Conservation (phyloP, 139 green algal species). For the Chlorella vulgaris region DNA sequence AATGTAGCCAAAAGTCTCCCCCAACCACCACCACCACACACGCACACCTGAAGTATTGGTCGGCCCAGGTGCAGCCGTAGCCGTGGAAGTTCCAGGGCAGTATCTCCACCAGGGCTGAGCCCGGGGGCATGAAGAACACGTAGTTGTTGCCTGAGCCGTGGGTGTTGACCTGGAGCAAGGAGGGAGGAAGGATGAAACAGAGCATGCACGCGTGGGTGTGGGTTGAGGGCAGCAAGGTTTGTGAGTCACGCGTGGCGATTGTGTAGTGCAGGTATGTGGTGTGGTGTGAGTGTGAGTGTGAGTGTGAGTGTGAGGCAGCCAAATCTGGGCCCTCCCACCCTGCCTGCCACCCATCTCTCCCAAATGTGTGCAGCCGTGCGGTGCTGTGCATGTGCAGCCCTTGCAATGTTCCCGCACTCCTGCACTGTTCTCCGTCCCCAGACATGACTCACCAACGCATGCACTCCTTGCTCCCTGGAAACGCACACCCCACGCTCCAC, state of each 20-base stretch:
- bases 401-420: not conserved
- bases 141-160: not conserved
- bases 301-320: no score
- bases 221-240: not conserved
- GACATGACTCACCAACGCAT: not conserved
- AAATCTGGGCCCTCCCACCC: no score
- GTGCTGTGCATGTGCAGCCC: no score
- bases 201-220: not conserved
- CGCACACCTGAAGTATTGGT: not conserved
- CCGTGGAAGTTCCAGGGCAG: constrained; percentile 21
- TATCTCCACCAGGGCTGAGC: constrained; percentile 7
- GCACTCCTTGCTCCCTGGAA: no score
- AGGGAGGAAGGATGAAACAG: not conserved
- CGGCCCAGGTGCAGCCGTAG: not conserved
- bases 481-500: no score
- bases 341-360: no score
- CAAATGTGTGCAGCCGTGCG: not conserved
- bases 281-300: no score
- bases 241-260: no score
- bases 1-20: not conserved
- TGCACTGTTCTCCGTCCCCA: not conserved
- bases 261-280: no score
- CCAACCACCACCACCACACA: not conserved
- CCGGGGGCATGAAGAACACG: not conserved
- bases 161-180: not conserved